Base-by-base conservation (phyloP, 257 asterid species). In the Eucommia ulmoides region DNA sequence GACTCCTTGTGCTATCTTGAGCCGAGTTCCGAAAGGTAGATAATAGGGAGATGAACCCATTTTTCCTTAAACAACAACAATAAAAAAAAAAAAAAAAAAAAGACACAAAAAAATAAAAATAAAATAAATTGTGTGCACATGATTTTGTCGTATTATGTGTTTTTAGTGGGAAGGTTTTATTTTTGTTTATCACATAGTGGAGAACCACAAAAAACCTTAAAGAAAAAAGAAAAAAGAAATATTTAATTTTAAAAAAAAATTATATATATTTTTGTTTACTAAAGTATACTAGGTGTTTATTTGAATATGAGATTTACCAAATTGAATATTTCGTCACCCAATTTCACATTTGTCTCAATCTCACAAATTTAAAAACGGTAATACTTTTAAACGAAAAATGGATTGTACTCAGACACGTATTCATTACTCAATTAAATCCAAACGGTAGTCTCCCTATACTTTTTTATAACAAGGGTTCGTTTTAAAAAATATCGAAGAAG, bases 1-100 rank as follows among this genome's bases (percentile, higher is more conserved):
- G 7, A 89, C 77, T n/a, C 96, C 98, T 64, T 53, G 78, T 3
- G 86, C 96, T 49, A 89, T 70, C 71, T 71, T 80, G 50, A 89
- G 68, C 59, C 98, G 81, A 18, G 67, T 56, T 48, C 58, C 75
- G 9, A 72, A 74, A 0, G 94, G 64, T 74, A 89, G 48, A 58
- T 69, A 76, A 38, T 80, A 74, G 0, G 98, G 96, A 2, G 96
- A 85, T n/a, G 96, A 74, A 15, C 84, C 88, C 2, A 65, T 47
- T 66, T 79, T 83, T 26, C 86, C 98, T 89, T 75, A 47, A 61
- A 22, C 22, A 11, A 17, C 42, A 24, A 19, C 17, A 24, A 16
- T 12, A 20, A 47, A 29, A 44, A 47, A 41, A 9, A 15, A n/a
- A 26, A 23, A 49, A 14, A 50, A 52, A 29, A 45, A n/a, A 20